These are phyloP conservation scores for Actinomortierella ambigua DNA, from an alignment of 371 early-diverging fungal species.

Conservation along the genomic window DNA sequence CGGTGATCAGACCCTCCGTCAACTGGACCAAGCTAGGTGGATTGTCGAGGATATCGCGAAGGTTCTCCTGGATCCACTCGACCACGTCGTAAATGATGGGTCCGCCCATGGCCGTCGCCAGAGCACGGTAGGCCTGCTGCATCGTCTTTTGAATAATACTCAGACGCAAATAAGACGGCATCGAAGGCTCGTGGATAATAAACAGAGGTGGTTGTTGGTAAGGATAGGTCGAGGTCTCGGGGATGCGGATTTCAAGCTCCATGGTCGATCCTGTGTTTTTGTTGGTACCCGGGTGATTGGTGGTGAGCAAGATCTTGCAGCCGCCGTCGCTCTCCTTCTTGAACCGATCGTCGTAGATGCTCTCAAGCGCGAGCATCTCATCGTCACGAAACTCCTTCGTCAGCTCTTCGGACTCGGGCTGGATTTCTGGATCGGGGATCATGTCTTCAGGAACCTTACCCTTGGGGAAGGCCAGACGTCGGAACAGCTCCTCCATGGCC, in stretches of 20 bases:
- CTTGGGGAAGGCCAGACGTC: conserved; percentile 42
- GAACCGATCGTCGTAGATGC: conserved; percentile 68
- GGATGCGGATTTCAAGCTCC: conserved; percentile 61
- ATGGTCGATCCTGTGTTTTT: conserved; percentile 37
- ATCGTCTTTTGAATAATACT: conserved; percentile 65
- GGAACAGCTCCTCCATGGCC: conserved; percentile 58
- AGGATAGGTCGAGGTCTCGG: conserved; percentile 64
- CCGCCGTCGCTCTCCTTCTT: conserved; percentile 13
- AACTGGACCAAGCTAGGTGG: conserved; percentile 66
- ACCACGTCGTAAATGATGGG: conserved; percentile 75
- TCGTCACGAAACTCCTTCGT: conserved; percentile 49
- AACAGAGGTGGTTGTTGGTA: conserved; percentile 65
- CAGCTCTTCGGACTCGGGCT: conserved; percentile 52
- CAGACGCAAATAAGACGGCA: conserved; percentile 78
- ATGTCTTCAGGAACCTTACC: conserved; percentile 35
- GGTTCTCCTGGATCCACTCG: conserved; percentile 71
- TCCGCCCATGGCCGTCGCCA: conserved; percentile 57
- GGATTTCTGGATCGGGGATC: conserved; percentile 48
- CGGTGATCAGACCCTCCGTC: conserved; percentile 49
- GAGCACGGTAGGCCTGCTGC: conserved; percentile 52
- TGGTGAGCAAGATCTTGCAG: conserved; percentile 25
- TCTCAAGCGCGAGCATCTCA: conserved; percentile 64
- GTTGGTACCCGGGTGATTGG: conserved; percentile 23
- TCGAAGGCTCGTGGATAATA: conserved; percentile 58
- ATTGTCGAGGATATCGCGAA: conserved; percentile 57